Evolutionary conservation across 805 yeast genomes (phyloP).

Genomic region (Lipomyces orientalis): DNA sequence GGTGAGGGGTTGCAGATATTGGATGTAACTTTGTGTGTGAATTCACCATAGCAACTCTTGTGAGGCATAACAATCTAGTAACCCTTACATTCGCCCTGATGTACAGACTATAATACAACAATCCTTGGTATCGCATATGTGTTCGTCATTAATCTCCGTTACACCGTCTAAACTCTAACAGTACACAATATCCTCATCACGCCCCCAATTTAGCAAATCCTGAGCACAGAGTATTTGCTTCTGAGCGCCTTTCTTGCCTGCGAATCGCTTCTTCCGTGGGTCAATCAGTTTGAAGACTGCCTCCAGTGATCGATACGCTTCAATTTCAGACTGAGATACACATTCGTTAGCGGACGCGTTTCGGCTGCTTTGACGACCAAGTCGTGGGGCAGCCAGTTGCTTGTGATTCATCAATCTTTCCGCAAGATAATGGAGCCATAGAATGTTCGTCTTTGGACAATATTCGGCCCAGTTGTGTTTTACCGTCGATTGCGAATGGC

Average conservation of each 20-base stretch:
- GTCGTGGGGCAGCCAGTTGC: slow-evolving; percentile 37
- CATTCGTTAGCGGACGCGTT: not conserved
- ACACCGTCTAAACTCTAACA: slow-evolving; percentile 12
- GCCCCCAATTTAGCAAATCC: slow-evolving; percentile 26
- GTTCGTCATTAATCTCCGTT: not conserved
- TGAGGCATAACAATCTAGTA: not conserved
- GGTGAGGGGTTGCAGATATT: too few relatives aligned
- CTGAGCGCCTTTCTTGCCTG: slow-evolving; percentile 11
- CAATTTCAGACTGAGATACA: slow-evolving; percentile 19
- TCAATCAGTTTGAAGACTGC: slow-evolving; percentile 24
- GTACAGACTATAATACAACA: not conserved
- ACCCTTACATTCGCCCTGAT: not conserved
- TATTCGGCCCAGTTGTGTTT: slow-evolving; percentile 55
- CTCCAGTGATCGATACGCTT: slow-evolving; percentile 29
- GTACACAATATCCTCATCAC: slow-evolving; percentile 20
- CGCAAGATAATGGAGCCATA: slow-evolving; percentile 70
- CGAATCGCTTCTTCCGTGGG: slow-evolving; percentile 30
- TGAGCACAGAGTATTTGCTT: slow-evolving; percentile 19
- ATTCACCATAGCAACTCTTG: not conserved
- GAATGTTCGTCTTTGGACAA: slow-evolving; percentile 58
- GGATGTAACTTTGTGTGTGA: not conserved
- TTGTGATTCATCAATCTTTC: slow-evolving; percentile 56
- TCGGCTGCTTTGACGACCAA: slow-evolving; percentile 6
- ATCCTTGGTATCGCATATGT: not conserved
- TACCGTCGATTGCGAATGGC: not conserved